Base-by-base conservation (phyloP, 2,329 filamentous ascomycete species). In the Ceratocystis alfenasii region DNA sequence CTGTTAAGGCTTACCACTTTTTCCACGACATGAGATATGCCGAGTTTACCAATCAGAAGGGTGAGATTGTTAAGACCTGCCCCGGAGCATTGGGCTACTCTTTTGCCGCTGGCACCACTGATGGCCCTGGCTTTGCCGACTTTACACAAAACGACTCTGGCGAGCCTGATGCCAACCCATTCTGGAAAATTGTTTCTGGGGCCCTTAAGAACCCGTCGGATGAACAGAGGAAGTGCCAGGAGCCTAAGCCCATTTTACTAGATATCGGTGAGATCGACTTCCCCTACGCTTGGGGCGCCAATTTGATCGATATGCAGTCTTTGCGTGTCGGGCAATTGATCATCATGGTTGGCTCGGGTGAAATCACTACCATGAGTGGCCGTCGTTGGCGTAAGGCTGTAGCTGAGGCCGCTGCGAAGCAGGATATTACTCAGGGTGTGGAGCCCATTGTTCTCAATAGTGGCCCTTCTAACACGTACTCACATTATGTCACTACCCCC, bases 321-420 rank as follows among this genome's bases (percentile, higher is more conserved):
- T 78, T 96, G 15, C 87, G 92, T 25, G 86, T 93, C 1, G 92
- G 92, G 2, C 89, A 95, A 71, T 77, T 96, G 62, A 78, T 95
- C 68, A 88, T 96, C 69, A 86, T 96, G 69, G 82, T 95, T n/a
- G 87, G 87, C 33, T 87, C 91, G 0, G 89, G 90, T 59, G 92
- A 96, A 75, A 90, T 89, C 0, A 94, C 89, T 0, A 96, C 92
- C 7, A 96, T 96, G 92, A 83, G 89, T 0, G 92, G 92, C 1
- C 84, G 92, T 10, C 84, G 92, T 44, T 96, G 92, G 92, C 88
- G 87, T 71, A 79, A 83, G 68, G 87, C 89, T 1, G 79, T 94
- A 64, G 77, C 80, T 22, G 74, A 76, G 1, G 80, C 83, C 53
- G 81, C 81, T 5, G 70, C 73, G 0, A 67, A 70, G 10, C 71